Evolutionary conservation across 192 early-diverging fungal species (phyloP).

Genomic region (Allomyces macrogynus): DNA sequence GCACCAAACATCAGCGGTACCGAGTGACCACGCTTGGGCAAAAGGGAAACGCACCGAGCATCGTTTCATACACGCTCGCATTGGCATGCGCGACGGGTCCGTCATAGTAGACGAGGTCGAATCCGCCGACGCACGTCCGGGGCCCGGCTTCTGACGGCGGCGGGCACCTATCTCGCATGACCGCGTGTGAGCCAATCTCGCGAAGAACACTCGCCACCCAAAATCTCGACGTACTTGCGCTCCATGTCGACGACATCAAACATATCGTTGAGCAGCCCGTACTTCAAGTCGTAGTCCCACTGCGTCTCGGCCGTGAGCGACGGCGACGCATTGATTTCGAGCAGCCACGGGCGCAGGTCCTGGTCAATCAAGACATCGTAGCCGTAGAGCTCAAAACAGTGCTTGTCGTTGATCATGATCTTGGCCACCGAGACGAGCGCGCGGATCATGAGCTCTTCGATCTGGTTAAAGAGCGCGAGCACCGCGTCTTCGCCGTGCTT

Average conservation of each 20-base stretch:
- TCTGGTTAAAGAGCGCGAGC: conserved; percentile 32
- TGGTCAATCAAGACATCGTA: conserved; percentile 40
- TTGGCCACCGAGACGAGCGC: conserved; percentile 37
- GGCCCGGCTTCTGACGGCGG: not conserved
- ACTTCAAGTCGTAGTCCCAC: conserved; percentile 40
- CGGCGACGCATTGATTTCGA: conserved; percentile 42
- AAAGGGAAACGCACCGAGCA: not conserved
- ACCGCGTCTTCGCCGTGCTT: conserved; percentile 26
- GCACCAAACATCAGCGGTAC: too few species aligned
- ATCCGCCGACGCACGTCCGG: conserved; percentile 27
- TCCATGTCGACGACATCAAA: conserved; percentile 41
- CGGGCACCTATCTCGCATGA: too few species aligned
- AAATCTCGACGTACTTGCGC: conserved; percentile 7
- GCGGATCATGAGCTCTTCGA: conserved; percentile 35
- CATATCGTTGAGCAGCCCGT: conserved; percentile 33
- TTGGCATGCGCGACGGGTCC: conserved; percentile 36
- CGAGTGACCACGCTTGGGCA: too few species aligned
- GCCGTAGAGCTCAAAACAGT: conserved; percentile 43
- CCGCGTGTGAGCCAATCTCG: too few species aligned
- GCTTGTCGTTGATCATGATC: conserved; percentile 50
- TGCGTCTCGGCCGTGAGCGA: conserved; percentile 37
- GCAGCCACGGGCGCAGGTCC: conserved; percentile 36
- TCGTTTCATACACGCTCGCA: conserved; percentile 9
- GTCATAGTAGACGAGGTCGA: conserved; percentile 45
- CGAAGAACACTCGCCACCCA: too few species aligned